Percentiles rank a stretch among this genome's conserved stretches.
Conservation (phyloP, 2,329 filamentous ascomycete species). For the Hyphodiscus sp. region DNA sequence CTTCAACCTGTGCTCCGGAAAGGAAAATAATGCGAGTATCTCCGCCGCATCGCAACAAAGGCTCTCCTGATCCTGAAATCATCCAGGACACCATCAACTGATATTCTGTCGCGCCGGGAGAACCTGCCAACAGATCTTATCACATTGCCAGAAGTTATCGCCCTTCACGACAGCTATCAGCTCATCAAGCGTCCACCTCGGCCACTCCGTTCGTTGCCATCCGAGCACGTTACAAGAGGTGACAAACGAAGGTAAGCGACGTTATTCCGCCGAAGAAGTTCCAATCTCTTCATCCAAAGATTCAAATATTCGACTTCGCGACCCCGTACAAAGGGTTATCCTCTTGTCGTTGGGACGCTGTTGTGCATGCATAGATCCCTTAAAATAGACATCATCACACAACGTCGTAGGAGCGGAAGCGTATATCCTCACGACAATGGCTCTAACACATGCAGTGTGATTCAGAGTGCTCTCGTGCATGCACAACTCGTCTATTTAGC, state of each 20-base stretch:
- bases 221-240: not conserved
- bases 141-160: not conserved
- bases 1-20: not conserved
- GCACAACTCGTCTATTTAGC: not conserved
- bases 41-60: not conserved
- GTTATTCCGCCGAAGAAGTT: not conserved
- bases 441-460: not conserved
- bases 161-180: not conserved
- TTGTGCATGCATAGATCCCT: not conserved
- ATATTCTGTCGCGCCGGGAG: not conserved
- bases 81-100: not conserved
- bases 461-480: not conserved
- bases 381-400: not conserved
- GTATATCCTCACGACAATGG: not conserved
- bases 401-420: not conserved
- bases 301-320: not conserved
- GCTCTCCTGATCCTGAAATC: not conserved
- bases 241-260: not conserved
- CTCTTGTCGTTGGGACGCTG: too few species aligned
- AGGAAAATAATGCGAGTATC: not conserved
- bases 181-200: not conserved
- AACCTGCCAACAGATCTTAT: not conserved
- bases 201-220: not conserved
- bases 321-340: not conserved
- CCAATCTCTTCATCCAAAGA: not conserved